A percentile compares a stretch with the other conserved stretches of the same genome.
phyloP scores from a whole-genome alignment of 768 basidiomycete genomes.

The Termitomyces sp. region DNA sequence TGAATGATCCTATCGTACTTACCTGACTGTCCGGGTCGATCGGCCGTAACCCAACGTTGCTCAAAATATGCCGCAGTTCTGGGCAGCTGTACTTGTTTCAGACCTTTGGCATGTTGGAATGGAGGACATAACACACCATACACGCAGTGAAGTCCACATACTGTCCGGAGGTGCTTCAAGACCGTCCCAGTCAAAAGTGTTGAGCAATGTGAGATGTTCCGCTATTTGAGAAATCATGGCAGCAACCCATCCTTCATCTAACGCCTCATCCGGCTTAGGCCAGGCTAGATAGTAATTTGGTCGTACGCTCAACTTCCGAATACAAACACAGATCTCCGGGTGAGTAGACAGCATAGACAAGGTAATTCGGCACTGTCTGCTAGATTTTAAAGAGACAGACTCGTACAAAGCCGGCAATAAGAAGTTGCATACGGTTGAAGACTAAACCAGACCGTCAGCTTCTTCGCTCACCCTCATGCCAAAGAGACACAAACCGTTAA shows the following conservation, averaged over 20 bases:
- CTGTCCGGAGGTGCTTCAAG: conserved; percentile 39
- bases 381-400: conserved; percentile 41
- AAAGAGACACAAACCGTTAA: conserved; percentile 30
- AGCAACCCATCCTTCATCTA: conserved; percentile 41
- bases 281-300: conserved; percentile 53
- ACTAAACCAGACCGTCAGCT: conserved; percentile 20
- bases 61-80: conserved; percentile 37
- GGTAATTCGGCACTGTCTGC: conserved; percentile 31
- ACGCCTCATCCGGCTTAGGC: conserved; percentile 38
- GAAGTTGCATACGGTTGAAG: conserved; percentile 24
- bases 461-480: neutral
- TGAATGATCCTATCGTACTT: neutral
- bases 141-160: conserved; percentile 39
- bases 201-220: conserved; percentile 26
- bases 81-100: conserved; percentile 31
- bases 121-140: conserved; percentile 27
- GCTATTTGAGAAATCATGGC: conserved; percentile 31
- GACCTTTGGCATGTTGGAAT: neutral
- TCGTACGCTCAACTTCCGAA: conserved; percentile 41
- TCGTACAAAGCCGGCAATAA: conserved; percentile 41
- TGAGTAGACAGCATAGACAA: conserved; percentile 32
- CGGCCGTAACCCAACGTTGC: conserved; percentile 36
- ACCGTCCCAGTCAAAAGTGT: conserved; percentile 52
- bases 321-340: conserved; percentile 33
- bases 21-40: conserved; percentile 32